These are phyloP conservation scores for Guyanaporus albipodus DNA, from an alignment of 768 basidiomycete genomes.

Conservation along the genomic window DNA sequence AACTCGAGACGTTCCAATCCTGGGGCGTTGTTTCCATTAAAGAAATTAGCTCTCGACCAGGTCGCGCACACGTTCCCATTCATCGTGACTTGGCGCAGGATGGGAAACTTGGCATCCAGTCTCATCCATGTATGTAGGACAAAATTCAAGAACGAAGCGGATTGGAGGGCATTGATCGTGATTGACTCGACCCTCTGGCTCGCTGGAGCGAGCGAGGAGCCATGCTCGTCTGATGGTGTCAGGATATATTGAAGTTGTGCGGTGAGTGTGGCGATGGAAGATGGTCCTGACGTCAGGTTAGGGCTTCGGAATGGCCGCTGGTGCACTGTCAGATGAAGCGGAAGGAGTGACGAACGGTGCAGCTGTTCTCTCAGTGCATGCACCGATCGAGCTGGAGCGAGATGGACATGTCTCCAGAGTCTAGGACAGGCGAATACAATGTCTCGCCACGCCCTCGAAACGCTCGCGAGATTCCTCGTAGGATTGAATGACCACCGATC, in stretches of 20 bases:
- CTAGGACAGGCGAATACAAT: conserved; percentile 14
- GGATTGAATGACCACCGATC: conserved; percentile 2
- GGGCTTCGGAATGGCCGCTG: conserved; percentile 20
- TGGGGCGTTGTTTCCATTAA: conserved; percentile 16
- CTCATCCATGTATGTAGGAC: conserved; percentile 19
- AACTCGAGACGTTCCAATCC: conserved; percentile 13
- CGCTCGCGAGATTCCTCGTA: conserved; percentile 14
- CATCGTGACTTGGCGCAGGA: conserved; percentile 7
- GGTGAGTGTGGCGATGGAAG: conserved; percentile 14
- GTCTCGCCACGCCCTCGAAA: conserved; percentile 15
- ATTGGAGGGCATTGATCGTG: conserved; percentile 14
- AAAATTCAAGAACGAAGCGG: conserved; percentile 14
- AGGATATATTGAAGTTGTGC: conserved; percentile 17
- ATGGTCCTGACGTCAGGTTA: conserved; percentile 1
- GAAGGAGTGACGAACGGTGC: conserved; percentile 8
- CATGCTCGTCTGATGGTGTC: conserved; percentile 1
- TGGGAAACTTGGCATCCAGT: conserved; percentile 9
- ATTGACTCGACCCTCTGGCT: conserved; percentile 15
- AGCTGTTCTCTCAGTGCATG: conserved; percentile 14
- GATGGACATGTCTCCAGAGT: conserved; percentile 20
- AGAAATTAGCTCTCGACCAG: conserved; percentile 20
- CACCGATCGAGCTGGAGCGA: conserved; percentile 13
- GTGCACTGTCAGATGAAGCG: conserved; percentile 14
- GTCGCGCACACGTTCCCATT: conserved; percentile 14
- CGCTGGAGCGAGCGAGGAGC: neutral